Evolutionary conservation across 768 basidiomycete species (phyloP), one percentile per base, ranked within the genome.

Genomic region (Lactarius quietus): DNA sequence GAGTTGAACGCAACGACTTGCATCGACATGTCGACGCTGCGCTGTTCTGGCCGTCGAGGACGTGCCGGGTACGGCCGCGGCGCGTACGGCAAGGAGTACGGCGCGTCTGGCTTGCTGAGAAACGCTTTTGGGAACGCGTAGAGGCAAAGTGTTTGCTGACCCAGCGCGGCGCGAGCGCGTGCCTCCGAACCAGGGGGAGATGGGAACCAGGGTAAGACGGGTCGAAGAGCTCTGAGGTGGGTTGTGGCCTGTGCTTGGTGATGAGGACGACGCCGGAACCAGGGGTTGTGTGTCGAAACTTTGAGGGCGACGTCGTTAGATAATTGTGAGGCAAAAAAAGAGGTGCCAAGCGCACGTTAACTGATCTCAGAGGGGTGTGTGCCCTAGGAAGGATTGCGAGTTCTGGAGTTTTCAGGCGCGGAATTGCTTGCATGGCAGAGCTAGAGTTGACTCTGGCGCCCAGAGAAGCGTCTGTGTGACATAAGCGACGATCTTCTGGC

Each of bases 51-150:
- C 38, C 26, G 36, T 20, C 17, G 26, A 3, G n/a, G n/a, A 5
- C 28, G 45, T 1, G 45, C 59, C 8, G 64, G 67, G 59, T 60
- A 68, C 38, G 26, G 20, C 2, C 54, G 58, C 12, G 18, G 38
- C 48, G 31, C 38, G 56, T 52, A 58, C 39, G 67, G 67, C 45
- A 33, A 26, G 18, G 28, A 1, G 23, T 36, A 61, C 0, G 9
- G 48, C 31, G 7, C 36, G 2, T 56, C 31, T 2, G 64, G 67
- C 41, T 53, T 57, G 35, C 4, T 2, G 59, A 68, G 63, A 39
- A 65, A 61, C 7, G 59, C 64, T 28, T 68, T 68, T 48, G 67
- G 67, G 48, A 58, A 54, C 28, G 64, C 67, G 51, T 31, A 39
- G 54, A 66, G 35, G 45, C 41, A 15, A 68, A 18, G 48, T 56